phyloP scores from a whole-genome alignment of 75 land plant genomes.

The Sequoia sempervirens region DNA sequence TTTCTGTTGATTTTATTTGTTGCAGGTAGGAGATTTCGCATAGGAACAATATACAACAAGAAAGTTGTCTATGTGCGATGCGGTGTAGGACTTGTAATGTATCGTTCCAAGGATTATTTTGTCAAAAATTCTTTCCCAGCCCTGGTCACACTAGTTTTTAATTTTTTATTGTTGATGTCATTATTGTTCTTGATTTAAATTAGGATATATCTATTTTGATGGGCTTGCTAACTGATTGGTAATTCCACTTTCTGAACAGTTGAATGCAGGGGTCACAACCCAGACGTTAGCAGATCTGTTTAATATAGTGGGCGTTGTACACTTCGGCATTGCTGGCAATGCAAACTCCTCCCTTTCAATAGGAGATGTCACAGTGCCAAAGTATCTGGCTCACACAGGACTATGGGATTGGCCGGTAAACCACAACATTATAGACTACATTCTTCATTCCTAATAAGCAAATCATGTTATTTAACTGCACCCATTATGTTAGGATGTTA shows the following conservation, averaged over 20 bases:
- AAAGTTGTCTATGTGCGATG: slow-evolving; percentile 21
- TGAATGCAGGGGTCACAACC: slow-evolving; percentile 38
- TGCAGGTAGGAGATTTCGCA: slow-evolving; percentile 25
- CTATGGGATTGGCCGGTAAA: slow-evolving; percentile 31
- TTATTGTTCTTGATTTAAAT: not conserved
- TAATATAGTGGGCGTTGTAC: slow-evolving; percentile 24
- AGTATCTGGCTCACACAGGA: slow-evolving; percentile 29
- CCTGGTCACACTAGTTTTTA: not conserved
- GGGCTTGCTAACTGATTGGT: not conserved
- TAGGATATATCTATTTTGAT: too few relatives aligned
- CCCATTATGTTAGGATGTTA: not conserved
- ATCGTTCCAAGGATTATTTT: not conserved
- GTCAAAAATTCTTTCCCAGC: not conserved
- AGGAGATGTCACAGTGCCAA: slow-evolving; percentile 32
- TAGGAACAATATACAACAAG: slow-evolving; percentile 15
- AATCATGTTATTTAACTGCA: not conserved
- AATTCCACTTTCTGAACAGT: not conserved
- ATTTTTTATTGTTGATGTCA: not conserved
- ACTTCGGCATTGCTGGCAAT: slow-evolving; percentile 47
- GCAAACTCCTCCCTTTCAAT: slow-evolving; percentile 22
- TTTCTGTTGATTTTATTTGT: not conserved
- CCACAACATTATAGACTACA: not conserved
- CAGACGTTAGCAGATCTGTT: slow-evolving; percentile 27
- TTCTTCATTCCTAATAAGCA: not conserved
- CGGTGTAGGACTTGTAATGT: slow-evolving; percentile 19